A percentile compares a stretch with the other conserved stretches of the same genome.
Evolutionary conservation across 129 eudicot species (phyloP).

Genomic region (sunflower (Helianthus annuus)): HanXRQr2.0-SUNRISE NC_035433.2:105804441-105804940

Average conservation of each 20-base stretch:
- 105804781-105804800: not conserved
- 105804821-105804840: not conserved
- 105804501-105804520: not conserved
- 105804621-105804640: conserved; percentile 93
- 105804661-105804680: conserved; percentile 49
- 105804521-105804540: not conserved
- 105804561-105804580: not conserved
- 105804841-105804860: conserved; percentile 45
- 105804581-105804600: not conserved
- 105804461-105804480: conserved; percentile 90
- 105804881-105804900: conserved; percentile 38
- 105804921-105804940: conserved; percentile 42
- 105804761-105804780: not conserved
- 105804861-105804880: conserved; percentile 32
- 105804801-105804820: not conserved
- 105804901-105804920: conserved; percentile 37
- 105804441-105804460: conserved; percentile 72
- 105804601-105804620: conserved; percentile 56
- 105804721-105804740: conserved; percentile 32
- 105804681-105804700: conserved; percentile 34
- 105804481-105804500: conserved; percentile 75
- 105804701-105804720: conserved; percentile 37
- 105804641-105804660: conserved; percentile 92
- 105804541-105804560: not conserved
- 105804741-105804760: conserved; percentile 34